Evolutionary conservation across 2,329 filamentous ascomycete genomes (phyloP), one percentile per base, ranked within the genome.

Genomic region (Epichloe uncinata): DNA sequence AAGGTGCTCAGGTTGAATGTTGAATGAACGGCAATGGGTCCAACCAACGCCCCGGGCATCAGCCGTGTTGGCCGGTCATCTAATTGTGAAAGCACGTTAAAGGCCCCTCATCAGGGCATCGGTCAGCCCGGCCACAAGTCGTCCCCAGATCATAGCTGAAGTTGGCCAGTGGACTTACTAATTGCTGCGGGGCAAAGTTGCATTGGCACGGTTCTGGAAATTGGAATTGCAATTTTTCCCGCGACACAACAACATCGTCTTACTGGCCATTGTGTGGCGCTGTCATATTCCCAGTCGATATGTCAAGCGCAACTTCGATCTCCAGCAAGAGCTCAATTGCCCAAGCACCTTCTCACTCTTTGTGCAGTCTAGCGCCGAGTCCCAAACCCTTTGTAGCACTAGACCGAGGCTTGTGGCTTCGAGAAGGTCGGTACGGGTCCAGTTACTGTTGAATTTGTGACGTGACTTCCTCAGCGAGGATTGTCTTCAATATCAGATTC

Each of bases 81-180:
- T 30, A 9, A 30, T 30, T 30, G 26, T 53, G 20, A 60, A 56
- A 56, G 49, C 48, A 49, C 43, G 26, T 30, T 30, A n/a, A 30
- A 30, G 26, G 8, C 26, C 26, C 8, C n/a, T n/a, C n/a, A n/a
- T n/a, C n/a, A n/a, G n/a, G n/a, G n/a, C 57, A 26, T 26, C 22
- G 22, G 57, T 58, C 53, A 48, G 59, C 57, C 56, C 61, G 51
- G 52, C n/a, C 54, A 53, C 57, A 53, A 55, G 53, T 45, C 56
- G 60, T 64, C 61, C 63, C 63, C 63, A 57, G 63, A 63, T 65
- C 66, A 54, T 58, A 16, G 43, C 47, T 48, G 42, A 36, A 42
- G 36, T 46, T 46, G 36, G 46, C n/a, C 11, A 30, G 26, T 30
- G 26, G 26, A 30, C 26, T 30, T 30, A 34, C 36, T 48, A 58